Evolutionary conservation across 495 filamentous ascomycete genomes (phyloP).

Genomic region (Cryomyces antarcticus): DNA sequence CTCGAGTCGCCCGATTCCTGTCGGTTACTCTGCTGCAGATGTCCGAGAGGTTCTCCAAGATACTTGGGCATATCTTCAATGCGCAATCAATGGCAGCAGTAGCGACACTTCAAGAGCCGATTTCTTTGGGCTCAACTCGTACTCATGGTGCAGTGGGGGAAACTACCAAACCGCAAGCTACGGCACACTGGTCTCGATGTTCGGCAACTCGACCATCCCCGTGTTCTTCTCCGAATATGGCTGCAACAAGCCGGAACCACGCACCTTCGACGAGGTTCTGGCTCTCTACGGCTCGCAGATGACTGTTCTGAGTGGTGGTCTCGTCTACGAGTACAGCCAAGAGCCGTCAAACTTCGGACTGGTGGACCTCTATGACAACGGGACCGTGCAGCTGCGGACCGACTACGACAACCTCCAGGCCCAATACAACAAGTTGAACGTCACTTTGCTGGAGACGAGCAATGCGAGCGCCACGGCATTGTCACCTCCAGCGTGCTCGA

Average conservation of each 20-base stretch:
- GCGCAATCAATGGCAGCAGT: constrained; percentile 42
- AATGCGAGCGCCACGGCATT: constrained; percentile 30
- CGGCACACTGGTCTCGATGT: constrained; percentile 46
- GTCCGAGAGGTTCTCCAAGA: constrained; percentile 61
- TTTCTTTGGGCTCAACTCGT: constrained; percentile 86
- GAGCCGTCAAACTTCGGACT: constrained; percentile 58
- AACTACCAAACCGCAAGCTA: constrained; percentile 46
- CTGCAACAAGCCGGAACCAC: constrained; percentile 66
- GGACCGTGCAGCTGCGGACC: constrained; percentile 35
- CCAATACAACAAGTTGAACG: constrained; percentile 56
- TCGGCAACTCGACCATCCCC: constrained; percentile 53
- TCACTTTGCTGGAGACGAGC: constrained; percentile 37
- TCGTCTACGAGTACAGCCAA: constrained; percentile 76
- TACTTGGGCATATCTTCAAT: constrained; percentile 68
- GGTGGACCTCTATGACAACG: constrained; percentile 45
- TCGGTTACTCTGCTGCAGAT: constrained; percentile 91
- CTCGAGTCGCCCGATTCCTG: constrained; percentile 46
- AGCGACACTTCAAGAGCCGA: constrained; percentile 49
- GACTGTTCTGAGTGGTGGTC: constrained; percentile 66
- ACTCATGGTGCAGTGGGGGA: constrained; percentile 54
- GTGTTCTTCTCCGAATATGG: constrained; percentile 96
- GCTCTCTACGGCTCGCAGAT: constrained; percentile 66
- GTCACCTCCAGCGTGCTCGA: constrained; percentile 35
- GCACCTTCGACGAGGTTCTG: constrained; percentile 63
- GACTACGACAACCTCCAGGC: constrained; percentile 61